phyloP scores from a whole-genome alignment of 2,329 filamentous ascomycete species.

The Neospermospora avenae region DNA sequence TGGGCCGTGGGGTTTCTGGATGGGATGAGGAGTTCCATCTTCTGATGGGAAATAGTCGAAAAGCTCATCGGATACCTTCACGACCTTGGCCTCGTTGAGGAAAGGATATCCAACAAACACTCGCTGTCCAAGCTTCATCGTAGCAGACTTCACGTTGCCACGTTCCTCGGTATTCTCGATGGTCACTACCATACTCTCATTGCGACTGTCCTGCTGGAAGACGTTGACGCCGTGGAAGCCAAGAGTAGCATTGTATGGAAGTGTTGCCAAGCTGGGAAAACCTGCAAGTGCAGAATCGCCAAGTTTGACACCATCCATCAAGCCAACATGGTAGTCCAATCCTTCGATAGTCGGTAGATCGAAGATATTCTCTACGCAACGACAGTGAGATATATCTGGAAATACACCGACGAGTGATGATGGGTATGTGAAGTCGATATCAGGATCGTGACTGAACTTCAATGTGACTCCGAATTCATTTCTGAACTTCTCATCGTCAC shows the following conservation, averaged over 20 bases:
- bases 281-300: slow-evolving; percentile 83
- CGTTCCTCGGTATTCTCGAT: slow-evolving; percentile 71
- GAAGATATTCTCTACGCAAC: slow-evolving; percentile 93
- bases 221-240: slow-evolving; percentile 89
- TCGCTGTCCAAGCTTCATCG: slow-evolving; percentile 75
- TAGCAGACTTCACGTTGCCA: slow-evolving; percentile 68
- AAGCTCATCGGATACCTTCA: slow-evolving; percentile 86
- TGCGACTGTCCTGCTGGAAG: slow-evolving; percentile 92
- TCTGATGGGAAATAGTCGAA: slow-evolving; percentile 79
- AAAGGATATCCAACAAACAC: slow-evolving; percentile 95
- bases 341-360: slow-evolving; percentile 92
- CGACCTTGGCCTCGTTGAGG: slow-evolving; percentile 87
- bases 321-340: slow-evolving; percentile 76
- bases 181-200: slow-evolving; percentile 93
- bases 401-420: slow-evolving; percentile 88
- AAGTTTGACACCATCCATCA: slow-evolving; percentile 80
- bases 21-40: slow-evolving; percentile 57
- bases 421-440: slow-evolving; percentile 77
- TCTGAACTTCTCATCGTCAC: slow-evolving; percentile 71
- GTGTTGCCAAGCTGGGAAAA: slow-evolving; percentile 84
- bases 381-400: slow-evolving; percentile 81
- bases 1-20: slow-evolving; percentile 67
- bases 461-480: slow-evolving; percentile 91
- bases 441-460: slow-evolving; percentile 83
- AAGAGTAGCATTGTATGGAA: slow-evolving; percentile 78